These are phyloP conservation scores for Aquilaria agallochum DNA, from an alignment of 441 rosid species.

Conservation along the genomic window DNA sequence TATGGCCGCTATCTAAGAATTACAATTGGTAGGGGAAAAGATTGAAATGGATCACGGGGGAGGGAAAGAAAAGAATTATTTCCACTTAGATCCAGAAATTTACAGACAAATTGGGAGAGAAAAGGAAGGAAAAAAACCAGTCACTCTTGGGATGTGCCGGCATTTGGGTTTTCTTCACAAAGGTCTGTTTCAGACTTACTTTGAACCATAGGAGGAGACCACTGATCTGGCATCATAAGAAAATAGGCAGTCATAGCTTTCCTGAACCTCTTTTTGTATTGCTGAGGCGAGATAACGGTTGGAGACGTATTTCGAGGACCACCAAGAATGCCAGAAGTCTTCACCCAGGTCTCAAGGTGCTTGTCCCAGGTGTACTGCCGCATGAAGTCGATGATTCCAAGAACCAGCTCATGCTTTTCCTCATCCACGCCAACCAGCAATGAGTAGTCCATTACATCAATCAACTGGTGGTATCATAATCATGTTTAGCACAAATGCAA, in stretches of 20 bases:
- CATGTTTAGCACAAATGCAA: too few relatives aligned
- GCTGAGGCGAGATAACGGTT: slow-evolving; percentile 69
- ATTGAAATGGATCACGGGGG: not conserved
- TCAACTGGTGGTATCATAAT: slow-evolving; percentile 31
- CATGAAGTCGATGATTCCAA: slow-evolving; percentile 74
- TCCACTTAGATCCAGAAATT: slow-evolving; percentile 18
- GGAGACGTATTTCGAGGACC: slow-evolving; percentile 59
- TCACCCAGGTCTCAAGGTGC: slow-evolving; percentile 82
- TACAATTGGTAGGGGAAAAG: slow-evolving; percentile 1
- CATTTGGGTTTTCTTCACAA: slow-evolving; percentile 34
- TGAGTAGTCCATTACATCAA: slow-evolving; percentile 79
- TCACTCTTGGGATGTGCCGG: slow-evolving; percentile 17
- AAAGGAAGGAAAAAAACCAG: slow-evolving; percentile 3
- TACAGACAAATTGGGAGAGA: slow-evolving; percentile 11
- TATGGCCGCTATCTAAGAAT: slow-evolving; percentile 5
- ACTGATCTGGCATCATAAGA: slow-evolving; percentile 79
- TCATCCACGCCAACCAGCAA: slow-evolving; percentile 67
- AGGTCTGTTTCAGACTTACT: slow-evolving; percentile 40
- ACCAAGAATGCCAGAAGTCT: slow-evolving; percentile 60
- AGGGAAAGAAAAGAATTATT: not conserved
- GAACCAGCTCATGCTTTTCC: slow-evolving; percentile 60
- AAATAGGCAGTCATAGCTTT: slow-evolving; percentile 78
- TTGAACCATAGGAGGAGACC: slow-evolving; percentile 52
- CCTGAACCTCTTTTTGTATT: slow-evolving; percentile 73
- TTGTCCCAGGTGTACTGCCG: slow-evolving; percentile 91